Conservation (phyloP, 1,139 yeast genomes). For the Diutina scorzettiae region DNA sequence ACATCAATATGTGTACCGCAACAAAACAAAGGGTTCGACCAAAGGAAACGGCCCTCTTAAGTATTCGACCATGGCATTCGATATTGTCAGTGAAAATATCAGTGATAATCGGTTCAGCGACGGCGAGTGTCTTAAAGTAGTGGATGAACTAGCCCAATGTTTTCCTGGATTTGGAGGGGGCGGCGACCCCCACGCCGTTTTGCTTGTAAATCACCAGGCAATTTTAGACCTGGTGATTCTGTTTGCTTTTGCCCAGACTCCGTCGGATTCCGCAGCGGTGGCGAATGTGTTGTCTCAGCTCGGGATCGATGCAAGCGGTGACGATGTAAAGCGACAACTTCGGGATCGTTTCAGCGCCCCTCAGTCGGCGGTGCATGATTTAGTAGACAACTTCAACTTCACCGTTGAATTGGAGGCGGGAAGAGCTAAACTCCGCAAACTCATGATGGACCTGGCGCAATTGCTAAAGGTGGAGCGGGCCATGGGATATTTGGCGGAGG, state of each 20-base stretch:
- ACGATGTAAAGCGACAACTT: slow-evolving; percentile 53
- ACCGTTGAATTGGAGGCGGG: slow-evolving; percentile 56
- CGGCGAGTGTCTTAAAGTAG: slow-evolving; percentile 76
- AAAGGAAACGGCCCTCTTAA: slow-evolving; percentile 61
- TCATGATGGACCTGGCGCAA: slow-evolving; percentile 68
- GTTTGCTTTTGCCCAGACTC: slow-evolving; percentile 46
- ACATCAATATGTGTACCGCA: slow-evolving; percentile 73
- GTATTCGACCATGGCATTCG: slow-evolving; percentile 78
- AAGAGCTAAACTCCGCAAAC: slow-evolving; percentile 44
- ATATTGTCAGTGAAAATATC: slow-evolving; percentile 29
- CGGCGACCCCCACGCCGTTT: slow-evolving; percentile 24
- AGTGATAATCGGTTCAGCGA: slow-evolving; percentile 22
- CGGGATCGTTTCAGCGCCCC: slow-evolving; percentile 66
- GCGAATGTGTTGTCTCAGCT: slow-evolving; percentile 62
- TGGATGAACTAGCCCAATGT: slow-evolving; percentile 55
- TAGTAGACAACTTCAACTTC: slow-evolving; percentile 67
- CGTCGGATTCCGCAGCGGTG: slow-evolving; percentile 44
- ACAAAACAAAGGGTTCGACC: slow-evolving; percentile 21
- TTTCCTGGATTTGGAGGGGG: slow-evolving; percentile 50
- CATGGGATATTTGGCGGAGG: slow-evolving; percentile 44
- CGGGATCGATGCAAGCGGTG: slow-evolving; percentile 57
- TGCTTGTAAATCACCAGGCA: slow-evolving; percentile 71
- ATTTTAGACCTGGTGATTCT: slow-evolving; percentile 52
- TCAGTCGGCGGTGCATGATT: slow-evolving; percentile 68
- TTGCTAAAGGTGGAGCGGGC: slow-evolving; percentile 51